Conservation (phyloP, 106 monocot genomes). For the Cymbidium sinense region DNA sequence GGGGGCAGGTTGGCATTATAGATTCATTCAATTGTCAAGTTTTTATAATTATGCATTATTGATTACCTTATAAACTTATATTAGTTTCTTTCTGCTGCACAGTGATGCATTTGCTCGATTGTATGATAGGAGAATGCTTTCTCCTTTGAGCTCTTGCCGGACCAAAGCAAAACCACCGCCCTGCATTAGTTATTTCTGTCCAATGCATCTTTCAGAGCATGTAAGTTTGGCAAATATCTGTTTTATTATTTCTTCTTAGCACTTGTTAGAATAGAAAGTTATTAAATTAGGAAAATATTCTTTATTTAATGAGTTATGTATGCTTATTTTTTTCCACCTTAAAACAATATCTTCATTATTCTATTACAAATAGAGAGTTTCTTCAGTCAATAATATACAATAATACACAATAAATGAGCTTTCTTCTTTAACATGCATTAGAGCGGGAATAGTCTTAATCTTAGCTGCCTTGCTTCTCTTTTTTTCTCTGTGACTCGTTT, state of each 20-base stretch:
- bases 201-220: constrained; percentile 78
- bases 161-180: constrained; percentile 59
- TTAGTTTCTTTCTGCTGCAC: constrained; percentile 1
- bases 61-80: neutral
- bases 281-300: too few relatives aligned
- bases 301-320: too few relatives aligned
- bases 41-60: neutral
- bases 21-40: neutral
- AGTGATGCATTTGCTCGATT: constrained; percentile 97
- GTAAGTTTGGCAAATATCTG: constrained; percentile 38
- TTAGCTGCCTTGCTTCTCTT: too few relatives aligned
- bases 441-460: too few relatives aligned
- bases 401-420: too few relatives aligned
- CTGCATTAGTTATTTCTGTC: constrained; percentile 85
- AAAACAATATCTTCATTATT: too few relatives aligned
- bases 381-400: too few relatives aligned
- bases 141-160: constrained; percentile 63
- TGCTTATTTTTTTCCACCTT: too few relatives aligned
- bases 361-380: too few relatives aligned
- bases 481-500: too few relatives aligned
- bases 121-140: constrained; percentile 98
- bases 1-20: constrained; percentile 74
- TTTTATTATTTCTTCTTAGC: neutral
- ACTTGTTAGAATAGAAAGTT: neutral
- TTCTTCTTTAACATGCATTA: too few relatives aligned